Evolutionary conservation across 2,329 filamentous ascomycete genomes (phyloP).

Genomic region (Apiospora arundinis): DNA sequence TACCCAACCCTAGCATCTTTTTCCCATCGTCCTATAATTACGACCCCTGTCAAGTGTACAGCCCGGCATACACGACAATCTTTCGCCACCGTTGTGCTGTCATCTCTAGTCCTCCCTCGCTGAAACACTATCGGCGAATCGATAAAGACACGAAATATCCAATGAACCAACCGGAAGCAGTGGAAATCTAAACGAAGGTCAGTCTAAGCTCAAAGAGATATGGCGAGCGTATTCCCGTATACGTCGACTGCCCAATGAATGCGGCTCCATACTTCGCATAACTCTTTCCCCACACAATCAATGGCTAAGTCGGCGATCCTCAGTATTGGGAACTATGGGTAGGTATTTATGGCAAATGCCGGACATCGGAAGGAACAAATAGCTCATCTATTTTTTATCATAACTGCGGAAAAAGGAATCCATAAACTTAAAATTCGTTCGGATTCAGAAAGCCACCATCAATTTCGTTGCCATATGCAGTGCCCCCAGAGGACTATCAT

Average conservation of each 20-base stretch:
- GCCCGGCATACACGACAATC: neutral
- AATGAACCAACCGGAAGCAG: neutral
- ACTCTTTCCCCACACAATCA: neutral
- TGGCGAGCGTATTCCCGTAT: conserved; percentile 1
- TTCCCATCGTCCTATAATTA: neutral
- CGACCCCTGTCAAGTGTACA: neutral
- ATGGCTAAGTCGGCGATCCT: neutral
- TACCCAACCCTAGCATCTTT: too few species aligned
- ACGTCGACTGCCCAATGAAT: neutral
- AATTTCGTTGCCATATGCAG: neutral
- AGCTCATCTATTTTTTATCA: neutral
- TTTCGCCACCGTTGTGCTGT: neutral
- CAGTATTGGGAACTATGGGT: neutral
- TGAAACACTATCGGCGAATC: neutral
- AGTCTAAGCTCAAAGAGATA: neutral
- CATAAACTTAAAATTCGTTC: neutral
- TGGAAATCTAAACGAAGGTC: neutral
- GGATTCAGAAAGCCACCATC: neutral
- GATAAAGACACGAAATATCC: neutral
- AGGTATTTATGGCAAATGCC: neutral
- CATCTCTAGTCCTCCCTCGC: neutral
- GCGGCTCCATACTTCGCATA: neutral
- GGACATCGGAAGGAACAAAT: neutral
- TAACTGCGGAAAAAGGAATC: neutral
- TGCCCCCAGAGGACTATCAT: neutral